Evolutionary conservation across 306 rosid species (phyloP).

Genomic region (Quercus suber): DNA sequence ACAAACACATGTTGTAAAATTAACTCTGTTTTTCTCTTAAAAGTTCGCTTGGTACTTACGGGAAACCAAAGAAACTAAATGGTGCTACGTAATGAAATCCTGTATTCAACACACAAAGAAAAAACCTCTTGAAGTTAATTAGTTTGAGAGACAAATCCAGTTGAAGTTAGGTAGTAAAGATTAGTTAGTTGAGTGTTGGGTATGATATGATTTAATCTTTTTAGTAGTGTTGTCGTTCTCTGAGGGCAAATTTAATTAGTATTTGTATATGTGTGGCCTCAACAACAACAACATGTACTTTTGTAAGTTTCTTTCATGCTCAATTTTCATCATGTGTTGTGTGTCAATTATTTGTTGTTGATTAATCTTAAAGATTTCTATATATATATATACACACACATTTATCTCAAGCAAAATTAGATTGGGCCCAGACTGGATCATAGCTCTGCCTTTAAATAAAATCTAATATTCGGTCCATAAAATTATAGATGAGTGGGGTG

Average conservation of each 20-base stretch:
- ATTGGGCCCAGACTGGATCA: background rate
- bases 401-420: background rate
- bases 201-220: background rate
- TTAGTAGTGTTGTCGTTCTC: background rate
- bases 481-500: too few species aligned
- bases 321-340: background rate
- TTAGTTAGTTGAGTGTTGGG: conserved; percentile 18
- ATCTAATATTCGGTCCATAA: background rate
- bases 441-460: background rate
- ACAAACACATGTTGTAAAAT: too few species aligned
- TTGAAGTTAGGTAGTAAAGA: conserved; percentile 1
- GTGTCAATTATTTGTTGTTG: background rate
- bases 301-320: background rate
- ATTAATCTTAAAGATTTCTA: too few species aligned
- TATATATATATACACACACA: too few species aligned
- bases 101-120: too few species aligned
- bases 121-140: too few species aligned
- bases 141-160: background rate
- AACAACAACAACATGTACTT: background rate
- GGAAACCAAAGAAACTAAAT: too few species aligned
- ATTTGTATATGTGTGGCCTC: background rate
- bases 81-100: too few species aligned
- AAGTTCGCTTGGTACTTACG: too few species aligned
- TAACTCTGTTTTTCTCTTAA: too few species aligned
- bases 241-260: background rate